Conservation (phyloP, 108 stramenopile species). For the Fistulifera pelliculosa region DNA sequence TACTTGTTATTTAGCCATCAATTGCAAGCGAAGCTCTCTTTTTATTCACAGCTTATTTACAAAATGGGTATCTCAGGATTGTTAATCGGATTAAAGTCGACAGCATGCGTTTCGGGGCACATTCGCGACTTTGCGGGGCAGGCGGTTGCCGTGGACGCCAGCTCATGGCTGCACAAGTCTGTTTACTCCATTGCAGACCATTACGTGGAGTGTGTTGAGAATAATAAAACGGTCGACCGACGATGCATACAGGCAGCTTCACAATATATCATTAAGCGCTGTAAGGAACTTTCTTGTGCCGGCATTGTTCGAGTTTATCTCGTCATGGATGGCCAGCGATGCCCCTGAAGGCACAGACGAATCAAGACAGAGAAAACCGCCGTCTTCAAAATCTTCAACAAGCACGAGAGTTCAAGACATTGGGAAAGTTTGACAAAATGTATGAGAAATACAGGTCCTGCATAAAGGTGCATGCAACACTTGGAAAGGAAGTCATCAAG, state of each 20-base stretch:
- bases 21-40: no score
- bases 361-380: constrained; percentile 48
- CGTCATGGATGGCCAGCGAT: constrained; percentile 79
- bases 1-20: no score
- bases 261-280: constrained; percentile 53
- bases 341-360: constrained; percentile 72
- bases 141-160: constrained; percentile 70
- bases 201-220: constrained; percentile 58
- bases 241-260: constrained; percentile 36
- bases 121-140: constrained; percentile 46
- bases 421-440: constrained; percentile 42
- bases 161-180: constrained; percentile 82
- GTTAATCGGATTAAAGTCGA: constrained; percentile 44
- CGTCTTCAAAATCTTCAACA: constrained; percentile 48
- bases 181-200: constrained; percentile 68
- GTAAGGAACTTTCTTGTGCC: constrained; percentile 40
- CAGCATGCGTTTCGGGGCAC: constrained; percentile 27
- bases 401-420: constrained; percentile 35
- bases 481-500: constrained; percentile 46
- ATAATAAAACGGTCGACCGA: constrained; percentile 24
- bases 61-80: constrained; percentile 79
- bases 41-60: not conserved
- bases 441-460: constrained; percentile 60
- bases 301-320: constrained; percentile 43
- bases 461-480: constrained; percentile 49